Evolutionary conservation across 805 yeast species (phyloP), one percentile per base, ranked within the genome.

Genomic region (Ogataea minuta): DNA sequence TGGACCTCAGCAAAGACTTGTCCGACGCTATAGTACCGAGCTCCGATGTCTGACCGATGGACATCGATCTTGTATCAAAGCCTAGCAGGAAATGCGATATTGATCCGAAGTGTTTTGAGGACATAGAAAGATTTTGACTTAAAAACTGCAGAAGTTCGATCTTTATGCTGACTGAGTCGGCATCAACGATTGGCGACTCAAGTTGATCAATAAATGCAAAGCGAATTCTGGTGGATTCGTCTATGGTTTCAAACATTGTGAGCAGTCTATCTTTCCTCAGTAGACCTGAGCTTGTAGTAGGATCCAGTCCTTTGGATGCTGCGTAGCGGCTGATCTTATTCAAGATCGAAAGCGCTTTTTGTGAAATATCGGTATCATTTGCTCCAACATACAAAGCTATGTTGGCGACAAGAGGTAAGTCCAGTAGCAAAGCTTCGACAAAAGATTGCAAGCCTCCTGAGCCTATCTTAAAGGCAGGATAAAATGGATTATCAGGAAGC

Each of bases 41-140:
- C 1, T 67, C 56, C 3, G 56, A 45, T 11, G 71, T 68, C 2
- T 59, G 46, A 3, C 79, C 78, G n/a, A 80, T 57, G 0, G 75
- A 59, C 14, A 79, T 63, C n/a, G 72, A 67, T 36, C 51, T 62
- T 43, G 49, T 63, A 52, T 76, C 79, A 59, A 80, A 88, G 0
- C 98, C 98, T 1, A 91, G 68, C 7, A 91, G 58, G 49, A 82
- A 81, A 56, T 89, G 97, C 1, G 91, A 66, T 1, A 84, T 71
- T 11, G 61, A 63, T 9, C 36, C 23, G 9, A 63, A 64, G 0
- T 69, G 62, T 13, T 14, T 24, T 1, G 64, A 45, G 9, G 35
- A 14, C 20, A 9, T n/a, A 2, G 67, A 57, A 34, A 87, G 62
- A 44, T 77, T 76, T 3, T 59, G 56, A 31, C 68, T 63, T 36